Conservation (phyloP, 139 green algal species). For the Mychonastes homosphaera region DNA sequence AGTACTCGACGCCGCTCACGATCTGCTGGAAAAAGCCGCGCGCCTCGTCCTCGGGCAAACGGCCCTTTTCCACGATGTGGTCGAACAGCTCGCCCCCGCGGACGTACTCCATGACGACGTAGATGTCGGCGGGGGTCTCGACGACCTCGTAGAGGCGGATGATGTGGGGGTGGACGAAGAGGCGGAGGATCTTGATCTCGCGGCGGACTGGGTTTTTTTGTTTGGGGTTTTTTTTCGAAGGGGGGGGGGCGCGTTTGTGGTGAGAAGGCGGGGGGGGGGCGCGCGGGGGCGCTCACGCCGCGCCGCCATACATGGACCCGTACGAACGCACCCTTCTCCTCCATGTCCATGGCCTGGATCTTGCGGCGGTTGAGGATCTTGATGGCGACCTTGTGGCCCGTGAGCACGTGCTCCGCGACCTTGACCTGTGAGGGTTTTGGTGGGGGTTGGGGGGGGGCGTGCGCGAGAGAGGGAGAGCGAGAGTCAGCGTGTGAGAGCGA, state of each 20-base stretch:
- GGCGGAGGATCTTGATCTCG: constrained; percentile 94
- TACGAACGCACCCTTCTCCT: constrained; percentile 80
- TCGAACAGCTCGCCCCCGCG: constrained; percentile 96
- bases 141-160: constrained; percentile 98
- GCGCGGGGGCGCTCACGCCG: background rate
- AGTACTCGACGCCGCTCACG: constrained; percentile 92
- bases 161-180: constrained; percentile 99
- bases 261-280: background rate
- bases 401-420: constrained; percentile 94
- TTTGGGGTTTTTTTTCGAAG: background rate
- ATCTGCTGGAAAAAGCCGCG: constrained; percentile 99
- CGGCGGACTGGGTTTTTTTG: constrained; percentile 50
- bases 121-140: constrained; percentile 94
- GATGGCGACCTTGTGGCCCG: constrained; percentile 96
- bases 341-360: constrained; percentile 99
- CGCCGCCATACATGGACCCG: background rate
- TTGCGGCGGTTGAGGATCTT: constrained; percentile 99
- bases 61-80: constrained; percentile 99
- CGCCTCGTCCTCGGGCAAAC: constrained; percentile 94
- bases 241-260: background rate
- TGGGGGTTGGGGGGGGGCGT: background rate
- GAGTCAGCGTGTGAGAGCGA: no score
- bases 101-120: constrained; percentile 99
- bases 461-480: no score
- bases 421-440: constrained; percentile 65